These are phyloP conservation scores for Kwoniella botswanensis DNA, from an alignment of 768 basidiomycete genomes.

Conservation along the genomic window DNA sequence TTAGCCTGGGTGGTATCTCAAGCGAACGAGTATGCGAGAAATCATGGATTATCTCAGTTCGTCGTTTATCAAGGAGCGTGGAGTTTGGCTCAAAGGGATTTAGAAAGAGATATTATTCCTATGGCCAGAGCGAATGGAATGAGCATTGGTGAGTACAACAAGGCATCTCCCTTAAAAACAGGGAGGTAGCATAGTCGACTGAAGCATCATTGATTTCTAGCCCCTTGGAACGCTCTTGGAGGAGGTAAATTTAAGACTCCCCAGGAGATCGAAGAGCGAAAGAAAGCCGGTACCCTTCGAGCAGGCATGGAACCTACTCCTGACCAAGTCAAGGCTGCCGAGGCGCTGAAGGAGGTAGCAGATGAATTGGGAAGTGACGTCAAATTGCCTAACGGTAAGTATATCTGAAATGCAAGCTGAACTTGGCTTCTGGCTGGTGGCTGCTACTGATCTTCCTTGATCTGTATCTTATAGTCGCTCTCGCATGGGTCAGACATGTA, in stretches of 20 bases:
- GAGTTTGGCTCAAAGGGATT: constrained; percentile 57
- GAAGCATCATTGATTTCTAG: constrained; percentile 13
- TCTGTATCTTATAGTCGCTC: constrained; percentile 30
- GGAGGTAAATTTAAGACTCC: constrained; percentile 58
- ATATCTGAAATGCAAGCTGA: not conserved
- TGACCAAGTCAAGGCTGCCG: constrained; percentile 27
- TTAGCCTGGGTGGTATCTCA: constrained; percentile 39
- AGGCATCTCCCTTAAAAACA: constrained; percentile 32
- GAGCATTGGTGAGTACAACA: constrained; percentile 27
- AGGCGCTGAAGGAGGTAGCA: constrained; percentile 45
- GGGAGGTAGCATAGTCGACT: too few species aligned
- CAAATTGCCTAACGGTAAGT: constrained; percentile 26
- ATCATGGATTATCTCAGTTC: constrained; percentile 64
- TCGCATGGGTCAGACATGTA: constrained; percentile 48
- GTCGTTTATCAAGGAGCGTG: constrained; percentile 61
- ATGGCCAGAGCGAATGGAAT: constrained; percentile 50
- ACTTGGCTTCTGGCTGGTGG: too few species aligned
- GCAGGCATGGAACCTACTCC: constrained; percentile 17
- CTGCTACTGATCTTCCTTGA: too few species aligned
- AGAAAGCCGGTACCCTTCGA: constrained; percentile 27
- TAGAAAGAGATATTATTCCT: constrained; percentile 66
- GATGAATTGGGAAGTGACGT: constrained; percentile 44
- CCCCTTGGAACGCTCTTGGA: constrained; percentile 62
- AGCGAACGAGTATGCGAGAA: constrained; percentile 63
- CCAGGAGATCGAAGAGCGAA: constrained; percentile 37